Evolutionary conservation across 345 rosid genomes (phyloP), one percentile per base, ranked within the genome.

Genomic region (Ailanthus altissimus): DNA sequence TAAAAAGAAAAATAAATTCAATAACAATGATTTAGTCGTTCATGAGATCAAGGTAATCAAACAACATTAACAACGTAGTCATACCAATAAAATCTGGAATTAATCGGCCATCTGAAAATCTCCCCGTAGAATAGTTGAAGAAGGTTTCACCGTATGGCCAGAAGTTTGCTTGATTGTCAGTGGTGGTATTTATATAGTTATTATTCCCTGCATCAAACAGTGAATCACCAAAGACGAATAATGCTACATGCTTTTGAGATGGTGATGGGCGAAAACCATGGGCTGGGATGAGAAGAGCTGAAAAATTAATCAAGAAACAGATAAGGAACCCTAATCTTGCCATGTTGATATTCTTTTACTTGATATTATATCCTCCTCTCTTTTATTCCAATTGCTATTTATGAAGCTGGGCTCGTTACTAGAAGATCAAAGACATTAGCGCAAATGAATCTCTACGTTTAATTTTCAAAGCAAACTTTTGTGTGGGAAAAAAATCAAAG

Each of bases 151-250:
- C 91, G 18, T 82, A 86, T 5, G 92, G 92, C 79, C 68, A 58
- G 32, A 73, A 80, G 58, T 87, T 81, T 5, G 86, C 83, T 53
- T 69, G 77, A n/a, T n/a, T 51, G 32, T 20, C n/a, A 16, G 51
- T 67, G 23, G 80, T 72, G 72, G 87, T 81, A 56, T 81, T 78
- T 79, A 82, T 81, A 38, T 77, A 82, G 57, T 87, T 83, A 67
- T 88, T 82, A 62, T 85, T 88, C 68, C 90, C 86, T 18, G 81
- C 73, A 70, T 85, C 89, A 67, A 85, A 86, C n/a, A 81, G 6
- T 0, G 90, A 90, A 54, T 88, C 92, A 26, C 88, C 89, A 12
- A 87, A 86, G 26, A 88, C 40, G 51, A 83, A 84, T 38, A 82
- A 77, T 32, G 87, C 84, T 10, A 79, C 81, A 49, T 82, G 82